Evolutionary conservation across 148 eudicot species (phyloP).

Genomic region (Talinum fruticosum): DNA sequence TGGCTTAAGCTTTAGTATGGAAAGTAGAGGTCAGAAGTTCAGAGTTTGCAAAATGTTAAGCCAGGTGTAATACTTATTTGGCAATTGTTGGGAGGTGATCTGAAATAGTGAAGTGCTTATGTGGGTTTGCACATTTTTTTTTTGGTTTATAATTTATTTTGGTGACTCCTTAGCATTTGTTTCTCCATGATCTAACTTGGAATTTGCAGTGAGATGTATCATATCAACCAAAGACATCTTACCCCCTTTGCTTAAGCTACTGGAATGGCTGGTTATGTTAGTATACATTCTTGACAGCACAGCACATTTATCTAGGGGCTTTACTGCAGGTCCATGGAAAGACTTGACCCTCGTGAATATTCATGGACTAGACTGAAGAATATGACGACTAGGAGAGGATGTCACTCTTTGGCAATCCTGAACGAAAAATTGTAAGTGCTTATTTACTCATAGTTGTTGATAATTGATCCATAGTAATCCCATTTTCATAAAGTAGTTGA

Average conservation of each 20-base stretch:
- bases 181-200: no score
- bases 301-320: conserved; percentile 6
- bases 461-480: neutral
- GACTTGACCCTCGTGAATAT: no score
- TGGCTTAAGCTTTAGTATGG: no score
- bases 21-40: neutral
- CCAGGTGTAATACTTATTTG: no score
- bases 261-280: neutral
- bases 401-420: conserved; percentile 57
- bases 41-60: no score
- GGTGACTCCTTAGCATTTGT: conserved; percentile 1
- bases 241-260: neutral
- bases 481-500: no score
- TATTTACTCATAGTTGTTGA: neutral
- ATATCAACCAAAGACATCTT: no score
- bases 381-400: conserved; percentile 63
- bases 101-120: neutral
- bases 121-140: neutral
- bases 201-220: no score
- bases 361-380: conserved; percentile 45
- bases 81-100: neutral
- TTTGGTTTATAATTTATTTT: neutral
- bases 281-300: neutral
- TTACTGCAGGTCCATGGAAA: conserved; percentile 58
- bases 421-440: conserved; percentile 66